Evolutionary conservation across 2,329 filamentous ascomycete genomes (phyloP).

Genomic region (Colletotrichum lupini): DNA sequence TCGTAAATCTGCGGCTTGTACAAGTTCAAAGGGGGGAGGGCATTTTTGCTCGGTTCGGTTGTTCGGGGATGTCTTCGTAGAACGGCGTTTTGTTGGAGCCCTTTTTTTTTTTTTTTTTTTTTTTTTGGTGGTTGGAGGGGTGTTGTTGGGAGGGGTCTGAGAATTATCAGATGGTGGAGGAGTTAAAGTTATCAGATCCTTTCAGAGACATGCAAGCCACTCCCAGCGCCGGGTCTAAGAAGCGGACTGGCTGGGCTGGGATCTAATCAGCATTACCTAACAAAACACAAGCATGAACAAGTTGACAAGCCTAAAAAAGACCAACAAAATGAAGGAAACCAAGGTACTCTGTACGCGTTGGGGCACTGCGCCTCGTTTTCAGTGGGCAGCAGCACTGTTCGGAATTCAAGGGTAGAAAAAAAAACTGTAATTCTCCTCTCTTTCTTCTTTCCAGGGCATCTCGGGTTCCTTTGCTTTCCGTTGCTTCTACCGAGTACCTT

Average conservation of each 20-base stretch:
- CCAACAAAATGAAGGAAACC: not conserved
- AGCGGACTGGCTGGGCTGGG: constrained; percentile 10
- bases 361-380: constrained; percentile 20
- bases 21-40: not conserved
- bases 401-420: not conserved
- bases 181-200: constrained; percentile 39
- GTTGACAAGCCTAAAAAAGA: not conserved
- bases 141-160: not conserved
- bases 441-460: not conserved
- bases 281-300: not conserved
- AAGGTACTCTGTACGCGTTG: constrained; percentile 1
- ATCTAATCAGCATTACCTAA: constrained; percentile 21
- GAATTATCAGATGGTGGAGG: constrained; percentile 36
- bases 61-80: not conserved
- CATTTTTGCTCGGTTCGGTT: not conserved
- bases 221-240: constrained; percentile 9
- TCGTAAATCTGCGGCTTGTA: too few relatives aligned
- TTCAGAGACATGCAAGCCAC: constrained; percentile 27
- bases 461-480: constrained; percentile 11
- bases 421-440: not conserved
- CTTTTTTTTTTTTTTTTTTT: not conserved
- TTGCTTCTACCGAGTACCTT: not conserved
- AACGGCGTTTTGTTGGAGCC: not conserved
- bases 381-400: constrained; percentile 4
- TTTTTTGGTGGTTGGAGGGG: not conserved